Percentiles rank a stretch among this genome's conserved stretches.
These are phyloP conservation scores for Sporisorium reilianum DNA, from an alignment of 1,284 basidiomycete genomes.

Conservation along the genomic window DNA sequence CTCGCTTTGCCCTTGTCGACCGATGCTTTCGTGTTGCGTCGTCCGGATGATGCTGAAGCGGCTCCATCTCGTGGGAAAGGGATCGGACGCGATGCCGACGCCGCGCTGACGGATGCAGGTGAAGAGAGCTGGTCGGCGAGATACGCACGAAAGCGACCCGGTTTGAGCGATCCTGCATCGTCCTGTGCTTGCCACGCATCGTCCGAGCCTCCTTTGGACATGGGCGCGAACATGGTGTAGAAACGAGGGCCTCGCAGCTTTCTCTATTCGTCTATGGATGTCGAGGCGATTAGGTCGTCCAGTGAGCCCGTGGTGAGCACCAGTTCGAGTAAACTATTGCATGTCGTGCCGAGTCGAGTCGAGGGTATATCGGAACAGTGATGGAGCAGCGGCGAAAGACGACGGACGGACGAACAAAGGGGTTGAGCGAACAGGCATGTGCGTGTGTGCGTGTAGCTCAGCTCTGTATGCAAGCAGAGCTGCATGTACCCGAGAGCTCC, in stretches of 20 bases:
- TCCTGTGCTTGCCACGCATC: slow-evolving; percentile 54
- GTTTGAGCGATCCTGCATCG: slow-evolving; percentile 51
- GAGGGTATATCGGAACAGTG: not conserved
- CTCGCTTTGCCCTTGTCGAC: slow-evolving; percentile 37
- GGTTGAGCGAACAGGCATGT: not conserved
- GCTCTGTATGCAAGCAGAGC: not conserved
- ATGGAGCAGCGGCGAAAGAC: not conserved
- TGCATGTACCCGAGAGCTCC: not conserved
- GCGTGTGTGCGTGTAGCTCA: too few species aligned
- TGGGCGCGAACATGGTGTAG: slow-evolving; percentile 50
- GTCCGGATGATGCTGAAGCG: slow-evolving; percentile 3
- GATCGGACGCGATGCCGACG: slow-evolving; percentile 26
- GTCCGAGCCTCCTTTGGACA: slow-evolving; percentile 50
- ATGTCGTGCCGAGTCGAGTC: not conserved
- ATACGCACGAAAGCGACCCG: slow-evolving; percentile 50
- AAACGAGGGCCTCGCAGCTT: not conserved
- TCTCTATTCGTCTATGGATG: not conserved
- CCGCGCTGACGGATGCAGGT: not conserved
- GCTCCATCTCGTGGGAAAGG: slow-evolving; percentile 32
- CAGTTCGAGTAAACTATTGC: not conserved
- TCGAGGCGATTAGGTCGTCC: not conserved
- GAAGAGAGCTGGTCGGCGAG: slow-evolving; percentile 43
- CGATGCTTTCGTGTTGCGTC: slow-evolving; percentile 13
- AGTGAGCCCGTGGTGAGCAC: not conserved
- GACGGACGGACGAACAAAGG: not conserved